Conservation (phyloP, 805 yeast species). For the Clavispora carvajalis region DNA sequence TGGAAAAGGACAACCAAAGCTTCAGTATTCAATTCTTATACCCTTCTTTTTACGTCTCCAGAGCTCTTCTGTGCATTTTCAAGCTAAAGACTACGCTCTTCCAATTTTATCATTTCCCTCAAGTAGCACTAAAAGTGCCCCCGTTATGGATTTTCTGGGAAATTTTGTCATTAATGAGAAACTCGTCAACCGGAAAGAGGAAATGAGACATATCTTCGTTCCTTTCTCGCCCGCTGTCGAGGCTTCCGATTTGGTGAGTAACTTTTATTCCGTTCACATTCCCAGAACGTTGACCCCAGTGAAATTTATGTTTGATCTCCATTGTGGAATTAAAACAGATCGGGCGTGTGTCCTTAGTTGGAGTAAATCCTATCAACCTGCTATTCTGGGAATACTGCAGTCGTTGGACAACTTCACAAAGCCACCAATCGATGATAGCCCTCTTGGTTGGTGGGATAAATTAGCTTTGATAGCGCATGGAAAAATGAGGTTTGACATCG, state of each 20-base stretch:
- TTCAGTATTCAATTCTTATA: slow-evolving; percentile 49
- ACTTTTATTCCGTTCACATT: slow-evolving; percentile 52
- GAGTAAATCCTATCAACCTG: slow-evolving; percentile 62
- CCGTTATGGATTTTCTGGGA: slow-evolving; percentile 29
- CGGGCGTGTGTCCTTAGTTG: slow-evolving; percentile 52
- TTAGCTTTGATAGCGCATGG: slow-evolving; percentile 53
- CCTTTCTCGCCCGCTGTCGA: slow-evolving; percentile 50
- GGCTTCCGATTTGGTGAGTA: slow-evolving; percentile 27
- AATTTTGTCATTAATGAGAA: slow-evolving; percentile 58
- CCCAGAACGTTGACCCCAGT: slow-evolving; percentile 62
- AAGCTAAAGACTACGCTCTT: slow-evolving; percentile 32
- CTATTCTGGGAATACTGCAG: slow-evolving; percentile 44
- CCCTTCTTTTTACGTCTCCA: slow-evolving; percentile 43
- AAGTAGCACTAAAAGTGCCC: slow-evolving; percentile 18
- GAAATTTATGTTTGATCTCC: slow-evolving; percentile 48
- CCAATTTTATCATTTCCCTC: slow-evolving; percentile 48
- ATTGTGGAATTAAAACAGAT: slow-evolving; percentile 40
- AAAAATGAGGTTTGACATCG: slow-evolving; percentile 41
- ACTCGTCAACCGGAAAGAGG: slow-evolving; percentile 37
- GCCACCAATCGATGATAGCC: slow-evolving; percentile 40
- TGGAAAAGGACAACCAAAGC: slow-evolving; percentile 49
- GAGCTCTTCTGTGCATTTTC: slow-evolving; percentile 11
- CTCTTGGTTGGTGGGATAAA: slow-evolving; percentile 49
- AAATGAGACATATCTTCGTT: slow-evolving; percentile 47
- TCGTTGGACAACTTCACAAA: slow-evolving; percentile 43